Base-by-base conservation (phyloP, 495 filamentous ascomycete genomes). In the Neurospora sublineolata region DNA sequence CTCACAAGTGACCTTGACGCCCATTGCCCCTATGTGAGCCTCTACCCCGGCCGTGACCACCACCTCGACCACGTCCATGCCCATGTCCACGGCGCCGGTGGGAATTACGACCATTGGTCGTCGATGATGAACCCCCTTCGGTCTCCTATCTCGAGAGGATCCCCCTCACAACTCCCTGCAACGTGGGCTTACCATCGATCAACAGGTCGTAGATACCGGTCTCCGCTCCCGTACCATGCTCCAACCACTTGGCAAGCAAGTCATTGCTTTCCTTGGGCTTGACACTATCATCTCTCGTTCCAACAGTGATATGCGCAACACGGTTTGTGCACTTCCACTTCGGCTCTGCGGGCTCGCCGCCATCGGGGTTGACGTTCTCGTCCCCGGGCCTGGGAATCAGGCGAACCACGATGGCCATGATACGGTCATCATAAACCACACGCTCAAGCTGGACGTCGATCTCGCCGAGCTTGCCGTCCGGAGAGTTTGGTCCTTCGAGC, bases 211-310 rank as follows among this genome's bases (percentile, higher is more conserved):
- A 75, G 71, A 88, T 84, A 12, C 82, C 80, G 20, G 80, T 84
- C 20, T 77, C 79, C 11, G 76, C 80, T 3, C 83, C 82, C 67
- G 81, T 83, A 20, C 86, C 86, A 16, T 78, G 67, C 72, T 85
- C 78, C 44, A 87, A 73, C 93, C 93, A 97, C 58, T 84, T 80
- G 72, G 83, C 79, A 69, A 99, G 80, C 77, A 99, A 77, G 72
- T 92, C 90, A 76, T 98, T 98, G 76, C 94, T 94, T 83, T 99
- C 94, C 83, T 91, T 92, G 2, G 95, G 95, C 82, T 97, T 97
- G 73, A 99, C 87, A 8, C 82, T 75, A 70, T 83, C 81, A 70
- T 86, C 81, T 30, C 87, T 87, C 1, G 95, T 99, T 3, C 95
- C 95, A 20, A 97, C 85, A 2, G 95, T 98, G 67, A 98, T 85